Evolutionary conservation across 2,329 filamentous ascomycete genomes (phyloP).

Genomic region (Hortaea werneckii): DNA sequence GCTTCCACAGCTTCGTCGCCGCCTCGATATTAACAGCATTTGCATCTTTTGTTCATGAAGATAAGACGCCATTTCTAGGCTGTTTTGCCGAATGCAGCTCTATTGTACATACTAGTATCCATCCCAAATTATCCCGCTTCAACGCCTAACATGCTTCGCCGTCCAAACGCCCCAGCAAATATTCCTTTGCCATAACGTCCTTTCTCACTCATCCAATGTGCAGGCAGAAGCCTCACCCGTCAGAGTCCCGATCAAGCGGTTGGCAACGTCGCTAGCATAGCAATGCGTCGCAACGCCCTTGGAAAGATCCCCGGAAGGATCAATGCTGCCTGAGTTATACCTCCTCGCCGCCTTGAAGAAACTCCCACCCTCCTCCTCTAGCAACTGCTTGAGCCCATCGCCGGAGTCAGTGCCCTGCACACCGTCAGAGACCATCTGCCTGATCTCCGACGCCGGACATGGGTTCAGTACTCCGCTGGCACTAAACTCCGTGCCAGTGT

Average conservation of each 20-base stretch:
- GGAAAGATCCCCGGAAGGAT: slow-evolving; percentile 20
- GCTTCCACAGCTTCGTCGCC: too few species aligned
- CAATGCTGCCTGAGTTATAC: slow-evolving; percentile 41
- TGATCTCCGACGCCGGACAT: slow-evolving; percentile 29
- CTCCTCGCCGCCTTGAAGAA: slow-evolving; percentile 39
- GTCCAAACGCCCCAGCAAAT: background rate
- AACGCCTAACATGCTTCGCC: too few species aligned
- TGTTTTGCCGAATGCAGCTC: too few species aligned
- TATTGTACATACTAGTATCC: too few species aligned
- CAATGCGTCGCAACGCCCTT: slow-evolving; percentile 40
- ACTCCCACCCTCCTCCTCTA: slow-evolving; percentile 18
- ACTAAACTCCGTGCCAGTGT: slow-evolving; percentile 10
- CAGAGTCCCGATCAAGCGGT: slow-evolving; percentile 12
- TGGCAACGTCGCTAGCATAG: slow-evolving; percentile 44
- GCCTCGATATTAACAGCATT: too few species aligned
- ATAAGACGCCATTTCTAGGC: too few species aligned
- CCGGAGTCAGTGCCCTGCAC: slow-evolving; percentile 31
- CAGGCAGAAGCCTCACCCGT: background rate
- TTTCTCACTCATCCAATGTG: background rate
- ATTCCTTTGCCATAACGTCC: background rate
- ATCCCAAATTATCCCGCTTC: too few species aligned
- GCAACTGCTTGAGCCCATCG: slow-evolving; percentile 33
- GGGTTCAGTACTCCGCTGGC: slow-evolving; percentile 22
- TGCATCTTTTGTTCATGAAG: too few species aligned
- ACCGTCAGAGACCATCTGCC: slow-evolving; percentile 36